These are phyloP conservation scores for Ganoderma lucidum DNA, from an alignment of 1,284 basidiomycete species.

Conservation along the genomic window DNA sequence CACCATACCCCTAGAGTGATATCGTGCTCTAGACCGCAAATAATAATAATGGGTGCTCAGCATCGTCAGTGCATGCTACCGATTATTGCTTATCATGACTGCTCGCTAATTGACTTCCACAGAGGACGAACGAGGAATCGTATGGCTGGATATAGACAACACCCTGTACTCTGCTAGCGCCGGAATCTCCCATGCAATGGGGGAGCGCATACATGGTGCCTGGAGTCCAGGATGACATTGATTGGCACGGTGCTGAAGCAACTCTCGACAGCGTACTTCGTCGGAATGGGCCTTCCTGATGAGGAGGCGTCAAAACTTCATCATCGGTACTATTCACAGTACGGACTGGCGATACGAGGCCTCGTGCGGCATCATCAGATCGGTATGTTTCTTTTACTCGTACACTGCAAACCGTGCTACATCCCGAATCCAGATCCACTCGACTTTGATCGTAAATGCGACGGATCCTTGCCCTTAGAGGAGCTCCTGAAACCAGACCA, in stretches of 20 bases:
- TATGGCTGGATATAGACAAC: constrained; percentile 91
- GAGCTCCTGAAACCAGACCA: constrained; percentile 78
- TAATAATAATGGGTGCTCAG: constrained; percentile 6
- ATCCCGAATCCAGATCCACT: constrained; percentile 67
- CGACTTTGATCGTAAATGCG: constrained; percentile 88
- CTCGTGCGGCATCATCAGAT: constrained; percentile 82
- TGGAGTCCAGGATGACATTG: neutral
- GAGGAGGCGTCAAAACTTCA: constrained; percentile 81
- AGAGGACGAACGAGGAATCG: constrained; percentile 62
- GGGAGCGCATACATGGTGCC: constrained; percentile 77
- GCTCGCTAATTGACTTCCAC: constrained; percentile 3
- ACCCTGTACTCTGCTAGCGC: constrained; percentile 83
- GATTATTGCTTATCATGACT: neutral
- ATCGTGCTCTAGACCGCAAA: constrained; percentile 4
- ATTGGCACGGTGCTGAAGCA: neutral
- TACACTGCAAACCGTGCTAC: neutral
- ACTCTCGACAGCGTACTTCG: constrained; percentile 72
- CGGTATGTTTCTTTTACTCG: constrained; percentile 48
- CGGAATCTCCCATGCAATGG: constrained; percentile 85
- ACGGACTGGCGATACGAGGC: constrained; percentile 88
- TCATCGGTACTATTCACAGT: constrained; percentile 78
- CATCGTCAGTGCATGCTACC: neutral
- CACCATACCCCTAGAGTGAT: neutral
- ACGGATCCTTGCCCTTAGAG: constrained; percentile 85
- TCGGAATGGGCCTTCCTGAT: constrained; percentile 70